phyloP scores from a whole-genome alignment of 306 rosid genomes.

The Luffa aegyptiaca region DNA sequence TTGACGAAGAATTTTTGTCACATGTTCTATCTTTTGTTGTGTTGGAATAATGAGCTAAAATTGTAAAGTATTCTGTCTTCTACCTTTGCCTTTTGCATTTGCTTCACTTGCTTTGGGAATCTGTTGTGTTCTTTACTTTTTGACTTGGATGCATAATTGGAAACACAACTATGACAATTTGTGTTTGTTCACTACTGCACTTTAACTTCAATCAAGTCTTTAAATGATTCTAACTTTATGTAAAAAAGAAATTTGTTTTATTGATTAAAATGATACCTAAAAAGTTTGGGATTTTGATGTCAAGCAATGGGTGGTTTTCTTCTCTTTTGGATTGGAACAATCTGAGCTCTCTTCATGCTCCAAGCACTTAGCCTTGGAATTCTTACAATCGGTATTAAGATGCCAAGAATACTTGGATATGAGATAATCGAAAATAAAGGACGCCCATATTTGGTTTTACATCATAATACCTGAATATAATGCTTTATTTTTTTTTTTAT shows the following conservation, averaged over 20 bases:
- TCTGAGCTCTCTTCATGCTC: conserved; percentile 47
- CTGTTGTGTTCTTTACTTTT: not conserved
- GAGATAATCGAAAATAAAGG: not conserved
- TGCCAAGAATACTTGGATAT: not conserved
- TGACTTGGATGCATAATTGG: not conserved
- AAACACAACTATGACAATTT: not conserved
- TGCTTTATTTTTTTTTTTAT: not conserved
- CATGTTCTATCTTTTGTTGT: not conserved
- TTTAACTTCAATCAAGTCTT: not conserved
- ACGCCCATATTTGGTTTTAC: not conserved
- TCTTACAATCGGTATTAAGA: conserved; percentile 3
- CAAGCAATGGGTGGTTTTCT: not conserved
- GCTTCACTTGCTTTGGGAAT: not conserved
- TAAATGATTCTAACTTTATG: not conserved
- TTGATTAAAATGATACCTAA: not conserved
- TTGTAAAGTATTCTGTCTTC: not conserved
- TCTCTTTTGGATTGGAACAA: conserved; percentile 5
- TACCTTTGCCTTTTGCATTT: not conserved
- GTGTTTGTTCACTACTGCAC: not conserved
- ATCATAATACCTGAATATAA: not conserved
- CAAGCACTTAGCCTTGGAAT: conserved; percentile 43
- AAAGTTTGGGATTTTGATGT: not conserved
- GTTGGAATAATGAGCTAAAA: not conserved
- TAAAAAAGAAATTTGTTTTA: not conserved
- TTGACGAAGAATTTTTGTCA: not conserved